These are phyloP conservation scores for Colletotrichum sp. DNA, from an alignment of 2,329 filamentous ascomycete genomes.

Conservation along the genomic window DNA sequence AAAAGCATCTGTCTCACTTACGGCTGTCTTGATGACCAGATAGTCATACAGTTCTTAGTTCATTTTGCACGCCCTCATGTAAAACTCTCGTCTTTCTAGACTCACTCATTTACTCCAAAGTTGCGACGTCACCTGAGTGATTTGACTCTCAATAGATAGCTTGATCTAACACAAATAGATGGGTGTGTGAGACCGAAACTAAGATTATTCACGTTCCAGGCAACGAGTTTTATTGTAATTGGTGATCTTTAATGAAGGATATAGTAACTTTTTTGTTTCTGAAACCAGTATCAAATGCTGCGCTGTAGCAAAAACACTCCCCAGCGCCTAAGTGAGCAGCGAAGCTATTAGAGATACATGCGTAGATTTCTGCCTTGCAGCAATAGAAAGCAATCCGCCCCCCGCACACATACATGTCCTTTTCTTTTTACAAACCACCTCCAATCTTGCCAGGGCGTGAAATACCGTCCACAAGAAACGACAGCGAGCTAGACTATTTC, in stretches of 20 bases:
- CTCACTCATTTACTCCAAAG: background rate
- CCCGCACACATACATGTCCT: background rate
- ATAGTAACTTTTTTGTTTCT: background rate
- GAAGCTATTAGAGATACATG: background rate
- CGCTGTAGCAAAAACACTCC: background rate
- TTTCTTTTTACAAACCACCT: background rate
- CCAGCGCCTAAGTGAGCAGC: background rate
- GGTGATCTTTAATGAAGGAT: background rate
- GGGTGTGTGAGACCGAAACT: background rate
- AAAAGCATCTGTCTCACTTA: background rate
- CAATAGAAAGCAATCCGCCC: background rate
- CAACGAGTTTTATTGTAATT: background rate
- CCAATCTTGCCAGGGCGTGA: background rate
- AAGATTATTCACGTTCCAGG: background rate
- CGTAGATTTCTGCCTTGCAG: background rate
- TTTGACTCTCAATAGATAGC: background rate
- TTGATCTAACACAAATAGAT: background rate
- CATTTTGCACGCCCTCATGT: background rate
- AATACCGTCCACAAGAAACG: background rate
- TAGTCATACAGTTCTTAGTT: background rate
- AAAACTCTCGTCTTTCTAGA: background rate
- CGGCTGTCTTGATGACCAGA: background rate
- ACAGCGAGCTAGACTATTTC: background rate
- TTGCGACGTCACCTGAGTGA: background rate
- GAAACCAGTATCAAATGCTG: background rate